A percentile compares a stretch with the other conserved stretches of the same genome.
phyloP scores from a whole-genome alignment of 768 basidiomycete species.

The Lenzites betulinus region DNA sequence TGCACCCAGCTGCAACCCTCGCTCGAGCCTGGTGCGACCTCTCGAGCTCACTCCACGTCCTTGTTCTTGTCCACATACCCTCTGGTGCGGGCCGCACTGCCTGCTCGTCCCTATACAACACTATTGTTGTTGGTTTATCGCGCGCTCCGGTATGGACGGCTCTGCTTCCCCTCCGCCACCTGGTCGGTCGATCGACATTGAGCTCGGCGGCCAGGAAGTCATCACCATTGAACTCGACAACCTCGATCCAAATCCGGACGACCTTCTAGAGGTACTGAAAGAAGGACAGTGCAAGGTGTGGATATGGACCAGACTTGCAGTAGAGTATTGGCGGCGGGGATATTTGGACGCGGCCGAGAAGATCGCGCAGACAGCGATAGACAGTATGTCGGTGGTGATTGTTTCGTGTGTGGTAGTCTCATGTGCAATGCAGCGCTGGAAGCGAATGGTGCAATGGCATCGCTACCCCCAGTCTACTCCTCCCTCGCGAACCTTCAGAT shows the following conservation, averaged over 20 bases:
- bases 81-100: too few species aligned
- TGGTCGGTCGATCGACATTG: slow-evolving; percentile 48
- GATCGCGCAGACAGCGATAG: slow-evolving; percentile 66
- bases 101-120: too few species aligned
- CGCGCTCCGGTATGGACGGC: slow-evolving; percentile 18
- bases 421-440: slow-evolving; percentile 47
- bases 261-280: slow-evolving; percentile 70
- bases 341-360: slow-evolving; percentile 75
- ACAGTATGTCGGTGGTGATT: slow-evolving; percentile 47
- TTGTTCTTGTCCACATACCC: neutral
- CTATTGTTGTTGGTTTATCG: neutral
- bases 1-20: neutral
- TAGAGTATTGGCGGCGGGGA: slow-evolving; percentile 85
- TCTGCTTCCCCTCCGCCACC: slow-evolving; percentile 20
- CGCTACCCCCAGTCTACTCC: slow-evolving; percentile 73
- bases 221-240: slow-evolving; percentile 89
- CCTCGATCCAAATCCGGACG: slow-evolving; percentile 77
- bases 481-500: slow-evolving; percentile 87
- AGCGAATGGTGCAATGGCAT: slow-evolving; percentile 47
- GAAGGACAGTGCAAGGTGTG: slow-evolving; percentile 72
- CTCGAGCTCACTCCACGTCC: neutral
- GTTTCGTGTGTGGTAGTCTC: neutral
- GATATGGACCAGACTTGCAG: slow-evolving; percentile 82
- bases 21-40: too few species aligned
- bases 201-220: slow-evolving; percentile 80